These are phyloP conservation scores for Rhipidocladum racemiflorum DNA, from an alignment of 176 grass and related monocot genomes.

Conservation along the genomic window DNA sequence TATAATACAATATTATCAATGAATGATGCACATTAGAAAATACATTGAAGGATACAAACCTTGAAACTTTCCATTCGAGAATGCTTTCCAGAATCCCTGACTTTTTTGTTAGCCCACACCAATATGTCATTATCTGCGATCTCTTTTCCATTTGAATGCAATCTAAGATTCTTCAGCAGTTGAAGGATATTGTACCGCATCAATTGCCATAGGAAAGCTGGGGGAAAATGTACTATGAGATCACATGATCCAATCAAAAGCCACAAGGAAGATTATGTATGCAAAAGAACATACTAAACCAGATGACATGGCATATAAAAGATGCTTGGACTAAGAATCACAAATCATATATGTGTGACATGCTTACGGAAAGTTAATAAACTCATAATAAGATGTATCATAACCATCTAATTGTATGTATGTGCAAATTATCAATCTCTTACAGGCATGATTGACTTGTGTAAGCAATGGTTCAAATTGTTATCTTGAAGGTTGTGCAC, in stretches of 20 bases:
- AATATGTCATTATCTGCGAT: slow-evolving; percentile 67
- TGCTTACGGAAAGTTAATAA: background rate
- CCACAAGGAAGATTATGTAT: background rate
- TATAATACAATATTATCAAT: background rate
- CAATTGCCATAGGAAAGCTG: slow-evolving; percentile 86
- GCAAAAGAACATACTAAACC: background rate
- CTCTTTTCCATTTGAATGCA: slow-evolving; percentile 62
- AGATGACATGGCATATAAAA: background rate
- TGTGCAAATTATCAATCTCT: background rate
- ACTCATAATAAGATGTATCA: background rate
- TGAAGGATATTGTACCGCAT: slow-evolving; percentile 82
- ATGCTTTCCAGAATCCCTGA: slow-evolving; percentile 60
- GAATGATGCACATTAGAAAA: slow-evolving; percentile 23
- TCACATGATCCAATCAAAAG: background rate
- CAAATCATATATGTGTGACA: background rate
- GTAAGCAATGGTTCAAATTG: background rate
- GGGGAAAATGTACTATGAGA: background rate
- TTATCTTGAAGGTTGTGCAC: background rate
- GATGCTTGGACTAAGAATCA: background rate
- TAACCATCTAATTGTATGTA: background rate
- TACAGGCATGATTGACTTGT: background rate
- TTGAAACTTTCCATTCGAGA: slow-evolving; percentile 65
- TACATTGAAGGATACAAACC: slow-evolving; percentile 38
- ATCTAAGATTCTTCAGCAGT: slow-evolving; percentile 66
- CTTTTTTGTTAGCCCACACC: slow-evolving; percentile 66